These are phyloP conservation scores for Sonneratia caseolaris DNA, from an alignment of 345 rosid species.

Conservation along the genomic window DNA sequence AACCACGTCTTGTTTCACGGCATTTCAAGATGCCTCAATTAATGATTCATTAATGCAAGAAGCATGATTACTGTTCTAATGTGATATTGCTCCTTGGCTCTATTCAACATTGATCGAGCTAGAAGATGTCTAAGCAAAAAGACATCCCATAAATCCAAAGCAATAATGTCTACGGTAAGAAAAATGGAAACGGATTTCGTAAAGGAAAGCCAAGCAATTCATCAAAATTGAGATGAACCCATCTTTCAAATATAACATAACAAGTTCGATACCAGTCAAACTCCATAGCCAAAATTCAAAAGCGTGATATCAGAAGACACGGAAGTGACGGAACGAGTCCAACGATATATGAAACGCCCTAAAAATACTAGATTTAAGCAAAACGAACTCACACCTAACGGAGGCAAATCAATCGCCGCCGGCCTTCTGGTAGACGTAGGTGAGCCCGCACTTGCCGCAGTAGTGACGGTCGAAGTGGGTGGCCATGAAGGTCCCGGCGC, in stretches of 20 bases:
- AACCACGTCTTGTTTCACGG: too few species aligned
- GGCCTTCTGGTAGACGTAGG: conserved; percentile 7
- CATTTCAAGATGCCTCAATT: too few species aligned
- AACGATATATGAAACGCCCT: neutral
- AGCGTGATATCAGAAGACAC: neutral
- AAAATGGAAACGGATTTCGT: neutral
- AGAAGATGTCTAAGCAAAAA: too few species aligned
- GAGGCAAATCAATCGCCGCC: conserved; percentile 2
- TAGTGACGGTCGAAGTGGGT: conserved; percentile 10
- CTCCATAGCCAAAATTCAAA: neutral
- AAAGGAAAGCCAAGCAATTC: neutral
- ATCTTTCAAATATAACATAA: neutral
- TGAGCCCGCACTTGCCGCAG: conserved; percentile 10
- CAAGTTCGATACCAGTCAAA: neutral
- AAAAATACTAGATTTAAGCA: neutral
- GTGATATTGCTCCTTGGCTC: too few species aligned
- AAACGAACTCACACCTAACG: neutral
- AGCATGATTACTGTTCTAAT: too few species aligned
- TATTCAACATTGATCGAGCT: too few species aligned
- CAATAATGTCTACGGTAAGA: too few species aligned
- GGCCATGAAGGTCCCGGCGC: conserved; percentile 10
- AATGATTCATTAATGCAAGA: too few species aligned
- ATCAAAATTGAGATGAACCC: conserved; percentile 1
- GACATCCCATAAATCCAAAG: too few species aligned
- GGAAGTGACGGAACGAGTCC: neutral